phyloP scores from a whole-genome alignment of 768 basidiomycete species.

The Psilocybe azurescens region DNA sequence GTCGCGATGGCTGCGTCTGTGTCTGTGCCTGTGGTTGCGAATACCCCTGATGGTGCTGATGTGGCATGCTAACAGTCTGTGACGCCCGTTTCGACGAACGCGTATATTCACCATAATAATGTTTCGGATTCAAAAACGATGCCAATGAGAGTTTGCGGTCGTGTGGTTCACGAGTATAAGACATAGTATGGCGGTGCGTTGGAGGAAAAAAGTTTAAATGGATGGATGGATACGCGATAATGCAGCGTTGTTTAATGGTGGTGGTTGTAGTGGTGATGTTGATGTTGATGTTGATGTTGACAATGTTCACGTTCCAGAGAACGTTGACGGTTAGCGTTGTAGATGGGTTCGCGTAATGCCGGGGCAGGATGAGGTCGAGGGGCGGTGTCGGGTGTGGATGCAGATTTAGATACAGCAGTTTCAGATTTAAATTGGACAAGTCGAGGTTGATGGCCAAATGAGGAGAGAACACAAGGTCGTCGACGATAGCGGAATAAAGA shows the following conservation, averaged over 20 bases:
- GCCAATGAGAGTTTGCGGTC: not conserved
- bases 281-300: not conserved
- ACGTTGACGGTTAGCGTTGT: too few relatives aligned
- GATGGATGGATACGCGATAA: not conserved
- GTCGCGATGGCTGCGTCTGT: not conserved
- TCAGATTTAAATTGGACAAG: not conserved
- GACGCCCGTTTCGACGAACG: constrained; percentile 1
- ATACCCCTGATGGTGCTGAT: not conserved
- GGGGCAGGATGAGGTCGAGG: too few relatives aligned
- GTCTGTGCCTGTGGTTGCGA: not conserved
- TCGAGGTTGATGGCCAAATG: not conserved
- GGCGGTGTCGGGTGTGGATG: too few relatives aligned
- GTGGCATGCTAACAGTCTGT: not conserved
- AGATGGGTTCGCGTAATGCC: too few relatives aligned
- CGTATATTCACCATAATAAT: constrained; percentile 1
- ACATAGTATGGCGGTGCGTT: not conserved
- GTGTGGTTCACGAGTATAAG: not conserved
- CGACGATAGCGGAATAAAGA: not conserved
- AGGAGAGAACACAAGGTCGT: not conserved
- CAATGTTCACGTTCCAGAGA: not conserved
- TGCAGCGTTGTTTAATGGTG: too few relatives aligned
- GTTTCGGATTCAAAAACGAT: constrained; percentile 14
- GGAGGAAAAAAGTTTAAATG: not conserved
- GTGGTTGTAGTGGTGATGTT: too few relatives aligned
- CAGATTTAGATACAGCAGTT: not conserved